Conservation (phyloP, 495 filamentous ascomycete species). For the Daldinia vernicosa region DNA sequence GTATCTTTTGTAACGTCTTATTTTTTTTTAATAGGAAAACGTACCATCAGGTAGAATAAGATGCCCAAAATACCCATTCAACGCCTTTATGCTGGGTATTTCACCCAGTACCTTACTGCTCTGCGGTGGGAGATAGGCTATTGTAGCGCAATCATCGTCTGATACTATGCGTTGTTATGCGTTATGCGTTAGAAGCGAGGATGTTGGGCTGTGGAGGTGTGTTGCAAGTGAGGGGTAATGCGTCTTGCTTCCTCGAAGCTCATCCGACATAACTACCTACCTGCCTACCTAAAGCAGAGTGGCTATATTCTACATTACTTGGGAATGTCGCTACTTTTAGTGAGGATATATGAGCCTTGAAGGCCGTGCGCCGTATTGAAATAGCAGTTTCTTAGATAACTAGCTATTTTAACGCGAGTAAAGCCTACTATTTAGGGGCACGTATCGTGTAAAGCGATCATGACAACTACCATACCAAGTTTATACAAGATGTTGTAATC, state of each 20-base stretch:
- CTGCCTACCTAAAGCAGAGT: no score
- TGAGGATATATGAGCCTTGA: no score
- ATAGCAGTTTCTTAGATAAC: no score
- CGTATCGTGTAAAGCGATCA: no score
- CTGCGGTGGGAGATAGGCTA: neutral
- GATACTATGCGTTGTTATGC: neutral
- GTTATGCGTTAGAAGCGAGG: neutral
- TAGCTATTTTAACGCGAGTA: no score
- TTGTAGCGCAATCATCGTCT: neutral
- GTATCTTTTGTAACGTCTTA: no score
- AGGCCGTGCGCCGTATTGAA: no score
- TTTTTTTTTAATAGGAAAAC: neutral
- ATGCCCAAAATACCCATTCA: neutral
- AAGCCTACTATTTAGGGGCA: no score
- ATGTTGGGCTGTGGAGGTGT: neutral
- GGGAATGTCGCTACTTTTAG: no score
- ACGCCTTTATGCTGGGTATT: neutral
- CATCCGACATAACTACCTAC: neutral
- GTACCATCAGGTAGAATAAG: neutral
- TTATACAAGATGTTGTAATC: no score
- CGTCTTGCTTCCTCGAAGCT: neutral
- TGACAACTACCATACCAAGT: no score
- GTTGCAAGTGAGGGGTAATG: constrained; percentile 2
- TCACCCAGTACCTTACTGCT: neutral
- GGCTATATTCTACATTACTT: no score